Evolutionary conservation across 2,329 filamentous ascomycete genomes (phyloP).

Genomic region (Beauveria caledonica): DNA sequence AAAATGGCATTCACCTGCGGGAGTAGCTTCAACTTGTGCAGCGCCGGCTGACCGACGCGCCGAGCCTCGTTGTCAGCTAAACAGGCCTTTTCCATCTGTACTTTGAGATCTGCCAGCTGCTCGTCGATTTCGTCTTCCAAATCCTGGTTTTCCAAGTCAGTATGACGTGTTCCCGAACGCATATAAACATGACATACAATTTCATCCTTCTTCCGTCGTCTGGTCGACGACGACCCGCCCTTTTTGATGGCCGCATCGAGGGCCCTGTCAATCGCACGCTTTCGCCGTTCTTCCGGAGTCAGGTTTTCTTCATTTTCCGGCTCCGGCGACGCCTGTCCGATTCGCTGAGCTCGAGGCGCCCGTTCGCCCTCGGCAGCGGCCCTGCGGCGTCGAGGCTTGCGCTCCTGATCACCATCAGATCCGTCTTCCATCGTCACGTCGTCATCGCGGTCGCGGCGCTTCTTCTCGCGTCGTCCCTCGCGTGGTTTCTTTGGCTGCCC

Average conservation of each 20-base stretch:
- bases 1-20: slow-evolving; percentile 83
- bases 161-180: not conserved
- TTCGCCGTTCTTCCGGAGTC: slow-evolving; percentile 75
- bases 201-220: slow-evolving; percentile 79
- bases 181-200: slow-evolving; percentile 52
- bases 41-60: slow-evolving; percentile 68
- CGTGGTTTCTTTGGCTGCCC: slow-evolving; percentile 67
- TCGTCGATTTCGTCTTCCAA: slow-evolving; percentile 85
- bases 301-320: slow-evolving; percentile 69
- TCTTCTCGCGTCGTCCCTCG: slow-evolving; percentile 63
- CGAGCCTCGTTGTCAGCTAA: slow-evolving; percentile 79
- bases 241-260: slow-evolving; percentile 87
- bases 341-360: slow-evolving; percentile 40
- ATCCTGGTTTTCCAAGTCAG: slow-evolving; percentile 48
- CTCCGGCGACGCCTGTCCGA: slow-evolving; percentile 39
- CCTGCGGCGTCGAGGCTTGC: slow-evolving; percentile 39
- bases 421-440: slow-evolving; percentile 41
- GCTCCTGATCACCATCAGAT: slow-evolving; percentile 35
- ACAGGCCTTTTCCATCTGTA: slow-evolving; percentile 85
- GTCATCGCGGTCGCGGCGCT: slow-evolving; percentile 42
- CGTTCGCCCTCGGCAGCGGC: slow-evolving; percentile 37
- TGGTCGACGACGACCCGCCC: slow-evolving; percentile 44
- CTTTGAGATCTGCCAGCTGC: slow-evolving; percentile 78
- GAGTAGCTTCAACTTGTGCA: slow-evolving; percentile 88
- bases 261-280: slow-evolving; percentile 73